Evolutionary conservation across 2,329 filamentous ascomycete species (phyloP), one percentile per base, ranked within the genome.

Genomic region (Aspergillus quadrilineatus): DNA sequence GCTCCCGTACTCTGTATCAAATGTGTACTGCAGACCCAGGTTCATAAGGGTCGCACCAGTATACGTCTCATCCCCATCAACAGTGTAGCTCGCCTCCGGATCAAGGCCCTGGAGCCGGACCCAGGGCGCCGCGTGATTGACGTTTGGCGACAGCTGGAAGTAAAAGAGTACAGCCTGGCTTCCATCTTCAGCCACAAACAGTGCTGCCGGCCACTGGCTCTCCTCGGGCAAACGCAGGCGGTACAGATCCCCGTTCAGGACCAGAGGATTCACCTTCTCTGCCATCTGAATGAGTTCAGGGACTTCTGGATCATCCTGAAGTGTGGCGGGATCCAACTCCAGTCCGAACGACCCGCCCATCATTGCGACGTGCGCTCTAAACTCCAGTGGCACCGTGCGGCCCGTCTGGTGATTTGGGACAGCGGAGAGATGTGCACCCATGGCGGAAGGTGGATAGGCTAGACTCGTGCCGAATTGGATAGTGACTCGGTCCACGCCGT

Each of bases 321-420:
- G 77, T 6, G 80, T 75, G 0, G 71, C 72, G 0, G 85, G 85
- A 64, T 87, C 78, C 6, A 88, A 77, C 66, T 88, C 85, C 9
- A 88, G 78, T 0, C 85, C 85, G 61, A 88, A 88, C 0, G 83
- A 85, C 1, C 85, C 85, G 54, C 85, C 85, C 85, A 87, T 87
- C 75, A 87, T 84, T 5, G 85, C 85, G 0, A 88, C 85, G 54
- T 87, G 85, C 0, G 82, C 84, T 34, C 85, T 83, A 73, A 88
- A 87, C 1, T 70, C 68, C 10, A 88, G 76, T 0, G 84, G 80
- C 1, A 81, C 81, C 1, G 77, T 81, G 17, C 85, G 82, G 0
- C 75, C 69, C 0, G 83, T 85, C 34, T 83, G 70, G 6, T 80
- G 78, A 60, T 87, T 88, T 1, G 85, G 85, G 0, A 85, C 79